These are phyloP conservation scores for Podosphaera aphanis DNA, from an alignment of 2,329 filamentous ascomycete species.

Conservation along the genomic window DNA sequence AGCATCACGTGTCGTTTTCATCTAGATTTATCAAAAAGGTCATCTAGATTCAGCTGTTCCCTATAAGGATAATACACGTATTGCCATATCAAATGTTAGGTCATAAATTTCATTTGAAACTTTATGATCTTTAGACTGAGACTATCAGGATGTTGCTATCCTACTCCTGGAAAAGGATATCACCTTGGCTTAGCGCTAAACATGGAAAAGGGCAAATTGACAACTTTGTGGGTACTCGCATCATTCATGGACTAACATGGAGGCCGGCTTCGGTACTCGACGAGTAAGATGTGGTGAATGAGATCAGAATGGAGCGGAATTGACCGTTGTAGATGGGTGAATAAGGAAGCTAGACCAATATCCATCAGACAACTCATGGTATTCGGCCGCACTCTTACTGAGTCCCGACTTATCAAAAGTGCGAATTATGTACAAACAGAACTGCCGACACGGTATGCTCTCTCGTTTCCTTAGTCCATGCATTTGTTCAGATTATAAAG, in stretches of 20 bases:
- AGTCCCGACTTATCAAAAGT: slow-evolving; percentile 70
- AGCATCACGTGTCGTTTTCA: too few species aligned
- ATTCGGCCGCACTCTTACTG: slow-evolving; percentile 81
- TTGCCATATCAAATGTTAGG: too few species aligned
- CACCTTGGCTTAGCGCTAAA: too few species aligned
- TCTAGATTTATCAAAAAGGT: too few species aligned
- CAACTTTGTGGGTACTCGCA: not conserved
- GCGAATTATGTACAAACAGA: slow-evolving; percentile 96
- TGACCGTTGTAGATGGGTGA: slow-evolving; percentile 49
- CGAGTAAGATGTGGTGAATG: not conserved
- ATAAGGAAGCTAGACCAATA: slow-evolving; percentile 79
- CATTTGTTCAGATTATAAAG: slow-evolving; percentile 20
- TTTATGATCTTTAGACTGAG: too few species aligned
- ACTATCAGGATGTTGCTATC: too few species aligned
- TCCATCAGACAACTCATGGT: slow-evolving; percentile 91
- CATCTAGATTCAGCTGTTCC: too few species aligned
- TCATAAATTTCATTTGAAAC: too few species aligned
- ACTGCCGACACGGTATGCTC: slow-evolving; percentile 50
- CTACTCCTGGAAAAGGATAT: too few species aligned
- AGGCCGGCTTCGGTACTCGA: not conserved
- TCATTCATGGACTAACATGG: not conserved
- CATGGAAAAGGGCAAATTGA: not conserved
- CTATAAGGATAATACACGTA: too few species aligned
- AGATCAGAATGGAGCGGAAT: not conserved
- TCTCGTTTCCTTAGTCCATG: not conserved